Conservation (phyloP, 208 protist genomes). For the Acanthamoeba divionensis region DNA sequence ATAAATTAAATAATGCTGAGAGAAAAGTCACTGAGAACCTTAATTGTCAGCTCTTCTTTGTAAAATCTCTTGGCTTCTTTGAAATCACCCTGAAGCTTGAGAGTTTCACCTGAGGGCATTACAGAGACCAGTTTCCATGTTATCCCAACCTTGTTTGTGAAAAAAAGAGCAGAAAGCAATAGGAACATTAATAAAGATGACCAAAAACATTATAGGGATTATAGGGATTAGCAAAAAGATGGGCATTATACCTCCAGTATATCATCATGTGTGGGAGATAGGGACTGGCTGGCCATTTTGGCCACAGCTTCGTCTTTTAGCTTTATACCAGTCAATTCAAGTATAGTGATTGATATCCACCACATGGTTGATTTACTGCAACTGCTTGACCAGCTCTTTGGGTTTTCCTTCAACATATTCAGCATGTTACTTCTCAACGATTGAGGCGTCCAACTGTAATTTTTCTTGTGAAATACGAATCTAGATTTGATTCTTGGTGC, state of each 20-base stretch:
- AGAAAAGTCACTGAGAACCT: not conserved
- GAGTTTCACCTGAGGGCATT: not conserved
- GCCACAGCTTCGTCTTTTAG: too few relatives aligned
- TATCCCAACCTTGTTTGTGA: not conserved
- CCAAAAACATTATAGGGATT: not conserved
- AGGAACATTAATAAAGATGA: not conserved
- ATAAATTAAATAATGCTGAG: too few relatives aligned
- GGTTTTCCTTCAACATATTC: not conserved
- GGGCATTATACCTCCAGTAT: not conserved
- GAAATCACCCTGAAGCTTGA: not conserved
- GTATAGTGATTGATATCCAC: not conserved
- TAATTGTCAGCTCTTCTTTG: not conserved
- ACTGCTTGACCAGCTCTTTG: not conserved
- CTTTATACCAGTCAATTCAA: too few relatives aligned
- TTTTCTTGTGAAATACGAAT: not conserved
- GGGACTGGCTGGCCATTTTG: too few relatives aligned
- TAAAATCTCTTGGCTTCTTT: conserved; percentile 36
- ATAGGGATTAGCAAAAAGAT: not conserved
- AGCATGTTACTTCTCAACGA: not conserved
- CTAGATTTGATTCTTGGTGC: not conserved
- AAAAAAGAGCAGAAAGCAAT: too few relatives aligned
- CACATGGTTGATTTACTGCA: not conserved
- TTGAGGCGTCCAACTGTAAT: not conserved
- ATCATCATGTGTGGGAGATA: not conserved
- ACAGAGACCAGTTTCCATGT: conserved; percentile 1